Conservation (phyloP, 2,329 filamentous ascomycete species). For the Cladosporium colombiae region DNA sequence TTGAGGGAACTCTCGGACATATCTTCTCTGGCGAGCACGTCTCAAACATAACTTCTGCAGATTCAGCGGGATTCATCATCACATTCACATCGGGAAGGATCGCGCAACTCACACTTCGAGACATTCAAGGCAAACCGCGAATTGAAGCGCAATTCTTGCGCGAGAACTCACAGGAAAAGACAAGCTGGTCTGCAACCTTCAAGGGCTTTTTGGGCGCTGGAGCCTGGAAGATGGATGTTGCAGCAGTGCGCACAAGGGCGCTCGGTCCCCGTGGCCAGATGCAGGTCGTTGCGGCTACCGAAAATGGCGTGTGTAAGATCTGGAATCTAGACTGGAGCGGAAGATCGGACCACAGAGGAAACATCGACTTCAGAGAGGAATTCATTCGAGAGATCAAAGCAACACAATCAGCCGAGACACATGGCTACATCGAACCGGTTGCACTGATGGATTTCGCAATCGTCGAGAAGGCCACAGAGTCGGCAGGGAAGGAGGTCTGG, state of each 20-base stretch:
- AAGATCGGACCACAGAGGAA: conserved; percentile 71
- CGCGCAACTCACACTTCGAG: conserved; percentile 81
- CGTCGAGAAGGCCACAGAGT: conserved; percentile 42
- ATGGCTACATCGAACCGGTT: conserved; percentile 32
- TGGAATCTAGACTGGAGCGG: conserved; percentile 91
- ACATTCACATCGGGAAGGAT: conserved; percentile 82
- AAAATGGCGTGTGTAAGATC: conserved; percentile 73
- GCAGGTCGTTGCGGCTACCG: conserved; percentile 77
- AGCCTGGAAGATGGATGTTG: conserved; percentile 73
- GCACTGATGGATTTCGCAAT: conserved; percentile 76
- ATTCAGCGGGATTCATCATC: conserved; percentile 83
- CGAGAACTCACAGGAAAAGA: conserved; percentile 55
- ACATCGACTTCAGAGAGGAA: conserved; percentile 67
- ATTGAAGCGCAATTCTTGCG: conserved; percentile 78
- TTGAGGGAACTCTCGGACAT: conserved; percentile 72
- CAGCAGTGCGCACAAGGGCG: conserved; percentile 73
- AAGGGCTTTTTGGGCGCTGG: conserved; percentile 72
- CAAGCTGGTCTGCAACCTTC: conserved; percentile 78
- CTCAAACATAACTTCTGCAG: conserved; percentile 76
- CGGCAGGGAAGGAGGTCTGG: conserved; percentile 27
- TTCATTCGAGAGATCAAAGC: conserved; percentile 64
- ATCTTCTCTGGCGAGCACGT: conserved; percentile 77
- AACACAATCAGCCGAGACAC: conserved; percentile 50
- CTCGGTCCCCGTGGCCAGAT: conserved; percentile 77
- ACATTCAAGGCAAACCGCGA: conserved; percentile 80